phyloP scores from a whole-genome alignment of 805 yeast species.

The Yarrowia alimentaria region DNA sequence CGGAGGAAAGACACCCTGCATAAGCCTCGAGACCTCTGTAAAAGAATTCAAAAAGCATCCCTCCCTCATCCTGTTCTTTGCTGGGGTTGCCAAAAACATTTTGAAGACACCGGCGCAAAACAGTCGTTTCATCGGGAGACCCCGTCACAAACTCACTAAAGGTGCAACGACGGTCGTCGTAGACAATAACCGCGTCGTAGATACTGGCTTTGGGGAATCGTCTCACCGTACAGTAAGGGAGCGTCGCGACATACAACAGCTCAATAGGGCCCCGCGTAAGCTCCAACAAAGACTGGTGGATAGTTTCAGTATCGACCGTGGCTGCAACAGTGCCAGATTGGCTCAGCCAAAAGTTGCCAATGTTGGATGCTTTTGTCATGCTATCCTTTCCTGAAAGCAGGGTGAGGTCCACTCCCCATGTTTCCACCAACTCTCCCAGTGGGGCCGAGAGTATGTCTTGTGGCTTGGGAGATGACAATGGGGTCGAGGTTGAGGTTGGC shows the following conservation, averaged over 20 bases:
- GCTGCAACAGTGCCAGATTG: neutral
- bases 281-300: slow-evolving; percentile 20
- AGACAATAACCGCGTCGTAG: slow-evolving; percentile 13
- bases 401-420: slow-evolving; percentile 21
- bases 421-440: slow-evolving; percentile 3
- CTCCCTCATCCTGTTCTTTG: neutral
- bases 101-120: slow-evolving; percentile 12
- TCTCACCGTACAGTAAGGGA: slow-evolving; percentile 9
- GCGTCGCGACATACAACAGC: slow-evolving; percentile 12
- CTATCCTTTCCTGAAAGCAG: neutral
- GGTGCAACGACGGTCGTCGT: slow-evolving; percentile 21
- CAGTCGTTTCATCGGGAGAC: neutral
- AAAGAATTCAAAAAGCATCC: slow-evolving; percentile 4
- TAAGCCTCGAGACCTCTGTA: neutral
- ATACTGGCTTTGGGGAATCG: slow-evolving; percentile 20
- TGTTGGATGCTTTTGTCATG: slow-evolving; percentile 10
- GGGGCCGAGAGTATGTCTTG: neutral
- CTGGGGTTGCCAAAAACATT: slow-evolving; percentile 5
- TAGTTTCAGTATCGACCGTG: neutral
- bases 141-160: slow-evolving; percentile 16
- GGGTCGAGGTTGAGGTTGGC: slow-evolving; percentile 4
- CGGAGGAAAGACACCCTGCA: slow-evolving; percentile 1
- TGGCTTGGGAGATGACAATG: neutral
- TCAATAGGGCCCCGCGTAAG: slow-evolving; percentile 22
- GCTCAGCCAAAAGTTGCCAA: slow-evolving; percentile 3